Conservation (phyloP, 108 stramenopile genomes). For the Cyclotella cryptica region DNA sequence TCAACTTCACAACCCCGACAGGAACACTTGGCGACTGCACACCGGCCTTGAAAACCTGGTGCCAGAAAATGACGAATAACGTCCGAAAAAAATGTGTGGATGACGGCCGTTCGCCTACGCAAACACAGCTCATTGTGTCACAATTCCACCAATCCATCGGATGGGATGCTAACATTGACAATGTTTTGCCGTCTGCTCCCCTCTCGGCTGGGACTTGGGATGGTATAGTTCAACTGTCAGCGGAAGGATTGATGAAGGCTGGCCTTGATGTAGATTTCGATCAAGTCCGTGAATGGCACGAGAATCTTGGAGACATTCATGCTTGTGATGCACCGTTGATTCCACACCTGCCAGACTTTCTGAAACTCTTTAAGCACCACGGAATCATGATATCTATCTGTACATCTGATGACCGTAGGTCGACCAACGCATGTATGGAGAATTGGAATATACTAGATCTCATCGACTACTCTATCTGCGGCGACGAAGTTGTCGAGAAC, state of each 20-base stretch:
- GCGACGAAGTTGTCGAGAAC: constrained; percentile 57
- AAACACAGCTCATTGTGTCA: constrained; percentile 27
- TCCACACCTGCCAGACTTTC: constrained; percentile 39
- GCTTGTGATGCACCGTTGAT: constrained; percentile 56
- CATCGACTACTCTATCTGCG: constrained; percentile 53
- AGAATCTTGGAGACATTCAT: constrained; percentile 58
- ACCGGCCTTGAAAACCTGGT: constrained; percentile 48
- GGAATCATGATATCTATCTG: constrained; percentile 57
- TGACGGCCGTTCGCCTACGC: background rate
- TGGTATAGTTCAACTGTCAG: constrained; percentile 33
- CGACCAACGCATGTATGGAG: constrained; percentile 47
- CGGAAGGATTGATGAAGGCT: constrained; percentile 15
- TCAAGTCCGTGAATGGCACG: constrained; percentile 57
- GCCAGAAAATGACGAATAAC: constrained; percentile 43
- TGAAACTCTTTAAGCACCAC: constrained; percentile 36
- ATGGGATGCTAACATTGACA: constrained; percentile 43
- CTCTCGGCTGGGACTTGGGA: constrained; percentile 65
- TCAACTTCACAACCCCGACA: background rate
- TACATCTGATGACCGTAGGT: constrained; percentile 62
- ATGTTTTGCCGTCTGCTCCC: constrained; percentile 56
- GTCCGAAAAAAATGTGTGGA: constrained; percentile 16
- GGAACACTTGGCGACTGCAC: constrained; percentile 61
- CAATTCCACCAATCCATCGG: constrained; percentile 53
- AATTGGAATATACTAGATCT: constrained; percentile 55
- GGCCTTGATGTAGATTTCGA: constrained; percentile 23